Evolutionary conservation across 192 early-diverging fungal genomes (phyloP).

Genomic region (Coemansia sp.): DNA sequence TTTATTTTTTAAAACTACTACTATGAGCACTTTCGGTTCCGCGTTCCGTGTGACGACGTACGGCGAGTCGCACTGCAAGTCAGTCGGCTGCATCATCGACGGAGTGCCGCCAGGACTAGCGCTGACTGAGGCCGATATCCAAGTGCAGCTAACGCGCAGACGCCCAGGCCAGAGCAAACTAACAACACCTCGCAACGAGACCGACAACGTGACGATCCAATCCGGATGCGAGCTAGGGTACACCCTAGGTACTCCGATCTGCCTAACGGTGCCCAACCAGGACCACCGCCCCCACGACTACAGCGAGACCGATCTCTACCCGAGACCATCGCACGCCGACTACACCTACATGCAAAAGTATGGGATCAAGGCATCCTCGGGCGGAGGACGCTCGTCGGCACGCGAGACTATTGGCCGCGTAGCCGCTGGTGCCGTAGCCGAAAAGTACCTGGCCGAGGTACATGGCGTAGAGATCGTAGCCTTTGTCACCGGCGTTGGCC

Average conservation of each 20-base stretch:
- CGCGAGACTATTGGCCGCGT: slow-evolving; percentile 97
- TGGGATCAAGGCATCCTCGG: slow-evolving; percentile 90
- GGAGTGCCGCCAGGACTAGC: slow-evolving; percentile 94
- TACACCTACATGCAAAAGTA: slow-evolving; percentile 97
- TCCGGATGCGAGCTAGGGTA: slow-evolving; percentile 93
- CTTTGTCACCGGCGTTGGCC: slow-evolving; percentile 89
- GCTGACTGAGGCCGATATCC: slow-evolving; percentile 88
- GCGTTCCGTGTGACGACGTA: slow-evolving; percentile 90
- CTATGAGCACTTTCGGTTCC: slow-evolving; percentile 84
- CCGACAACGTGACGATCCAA: slow-evolving; percentile 88
- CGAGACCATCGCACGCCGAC: slow-evolving; percentile 97
- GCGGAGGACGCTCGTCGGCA: slow-evolving; percentile 92
- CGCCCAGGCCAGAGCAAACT: slow-evolving; percentile 94
- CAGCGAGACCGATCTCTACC: slow-evolving; percentile 92
- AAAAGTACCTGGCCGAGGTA: slow-evolving; percentile 85
- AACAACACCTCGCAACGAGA: slow-evolving; percentile 97
- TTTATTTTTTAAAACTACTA: not conserved
- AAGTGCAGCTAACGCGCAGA: slow-evolving; percentile 88
- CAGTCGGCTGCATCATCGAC: slow-evolving; percentile 95
- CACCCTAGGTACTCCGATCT: slow-evolving; percentile 94
- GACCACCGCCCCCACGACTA: slow-evolving; percentile 98
- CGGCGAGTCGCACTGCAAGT: slow-evolving; percentile 99
- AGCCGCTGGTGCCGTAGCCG: slow-evolving; percentile 96
- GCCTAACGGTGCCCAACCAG: slow-evolving; percentile 87
- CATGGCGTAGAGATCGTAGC: slow-evolving; percentile 91